phyloP scores from a whole-genome alignment of 306 rosid genomes.

The Fragaria nilgerrensis region DNA sequence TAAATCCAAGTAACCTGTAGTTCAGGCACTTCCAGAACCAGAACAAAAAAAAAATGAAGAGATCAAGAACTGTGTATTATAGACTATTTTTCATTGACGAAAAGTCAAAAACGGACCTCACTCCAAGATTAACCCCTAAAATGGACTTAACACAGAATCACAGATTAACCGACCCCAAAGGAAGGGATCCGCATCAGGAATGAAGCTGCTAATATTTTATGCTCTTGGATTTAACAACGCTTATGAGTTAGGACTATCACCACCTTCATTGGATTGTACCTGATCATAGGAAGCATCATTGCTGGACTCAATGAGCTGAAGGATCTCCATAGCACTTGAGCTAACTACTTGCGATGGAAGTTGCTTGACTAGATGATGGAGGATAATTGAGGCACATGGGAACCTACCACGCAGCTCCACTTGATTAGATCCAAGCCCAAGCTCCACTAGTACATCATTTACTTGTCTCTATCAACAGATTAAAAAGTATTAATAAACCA shows the following conservation, averaged over 20 bases:
- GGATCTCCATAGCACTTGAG: slow-evolving; percentile 55
- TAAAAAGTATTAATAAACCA: neutral
- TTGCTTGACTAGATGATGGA: slow-evolving; percentile 87
- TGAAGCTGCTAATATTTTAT: slow-evolving; percentile 7
- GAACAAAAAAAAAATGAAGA: slow-evolving; percentile 19
- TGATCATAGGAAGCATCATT: slow-evolving; percentile 71
- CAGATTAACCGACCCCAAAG: neutral
- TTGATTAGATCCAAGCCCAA: slow-evolving; percentile 65
- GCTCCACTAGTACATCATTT: slow-evolving; percentile 53
- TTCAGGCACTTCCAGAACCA: slow-evolving; percentile 62
- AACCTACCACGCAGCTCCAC: slow-evolving; percentile 43
- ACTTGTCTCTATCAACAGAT: slow-evolving; percentile 50
- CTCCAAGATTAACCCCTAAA: neutral
- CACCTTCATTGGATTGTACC: slow-evolving; percentile 41
- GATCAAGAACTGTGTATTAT: neutral
- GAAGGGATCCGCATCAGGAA: slow-evolving; percentile 15
- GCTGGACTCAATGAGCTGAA: slow-evolving; percentile 67
- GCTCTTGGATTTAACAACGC: neutral
- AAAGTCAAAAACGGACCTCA: neutral
- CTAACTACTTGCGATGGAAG: slow-evolving; percentile 67
- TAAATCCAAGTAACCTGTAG: slow-evolving; percentile 90
- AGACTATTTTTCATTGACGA: neutral
- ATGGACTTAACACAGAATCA: neutral
- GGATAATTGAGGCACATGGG: slow-evolving; percentile 64
- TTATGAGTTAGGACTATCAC: neutral